Conservation (phyloP, 1,284 basidiomycete species). For the Cryptococcus wingfieldii region DNA sequence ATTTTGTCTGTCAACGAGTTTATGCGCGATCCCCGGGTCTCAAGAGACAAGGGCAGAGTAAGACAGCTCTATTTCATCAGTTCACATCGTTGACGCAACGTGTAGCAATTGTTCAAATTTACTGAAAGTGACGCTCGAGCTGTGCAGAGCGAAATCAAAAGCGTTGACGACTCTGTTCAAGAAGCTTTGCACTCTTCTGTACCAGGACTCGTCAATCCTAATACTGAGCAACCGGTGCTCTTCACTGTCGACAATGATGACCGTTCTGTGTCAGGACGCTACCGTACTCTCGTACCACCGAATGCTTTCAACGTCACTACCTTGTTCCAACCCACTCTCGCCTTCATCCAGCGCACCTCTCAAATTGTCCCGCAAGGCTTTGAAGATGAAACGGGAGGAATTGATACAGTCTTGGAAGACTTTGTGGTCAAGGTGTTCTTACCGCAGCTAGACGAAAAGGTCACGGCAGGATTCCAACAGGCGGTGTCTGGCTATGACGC, state of each 20-base stretch:
- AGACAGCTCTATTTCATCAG: slow-evolving; percentile 1
- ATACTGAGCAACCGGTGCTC: slow-evolving; percentile 23
- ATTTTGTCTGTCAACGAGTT: slow-evolving; percentile 93
- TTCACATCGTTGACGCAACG: not conserved
- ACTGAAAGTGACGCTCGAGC: slow-evolving; percentile 76
- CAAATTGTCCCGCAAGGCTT: slow-evolving; percentile 68
- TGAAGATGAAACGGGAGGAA: slow-evolving; percentile 63
- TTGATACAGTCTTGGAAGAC: slow-evolving; percentile 71
- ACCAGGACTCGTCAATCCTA: slow-evolving; percentile 71
- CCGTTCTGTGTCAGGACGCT: slow-evolving; percentile 65
- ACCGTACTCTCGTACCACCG: slow-evolving; percentile 79
- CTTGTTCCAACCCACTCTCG: slow-evolving; percentile 86
- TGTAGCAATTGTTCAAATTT: slow-evolving; percentile 80
- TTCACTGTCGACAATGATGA: slow-evolving; percentile 60
- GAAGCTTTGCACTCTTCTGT: slow-evolving; percentile 82
- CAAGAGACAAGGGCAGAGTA: slow-evolving; percentile 74
- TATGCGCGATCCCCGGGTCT: slow-evolving; percentile 73
- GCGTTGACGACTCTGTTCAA: slow-evolving; percentile 80
- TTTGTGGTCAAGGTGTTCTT: slow-evolving; percentile 92
- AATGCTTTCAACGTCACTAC: slow-evolving; percentile 94
- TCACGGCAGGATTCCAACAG: slow-evolving; percentile 79
- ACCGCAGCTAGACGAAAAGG: slow-evolving; percentile 92
- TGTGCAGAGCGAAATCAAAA: slow-evolving; percentile 63
- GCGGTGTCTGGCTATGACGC: slow-evolving; percentile 78
- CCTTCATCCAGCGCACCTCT: slow-evolving; percentile 69